A percentile compares a stretch with the other conserved stretches of the same genome.
Evolutionary conservation across 2,329 filamentous ascomycete species (phyloP).

Genomic region (Bipolaris sorokiniana): DNA sequence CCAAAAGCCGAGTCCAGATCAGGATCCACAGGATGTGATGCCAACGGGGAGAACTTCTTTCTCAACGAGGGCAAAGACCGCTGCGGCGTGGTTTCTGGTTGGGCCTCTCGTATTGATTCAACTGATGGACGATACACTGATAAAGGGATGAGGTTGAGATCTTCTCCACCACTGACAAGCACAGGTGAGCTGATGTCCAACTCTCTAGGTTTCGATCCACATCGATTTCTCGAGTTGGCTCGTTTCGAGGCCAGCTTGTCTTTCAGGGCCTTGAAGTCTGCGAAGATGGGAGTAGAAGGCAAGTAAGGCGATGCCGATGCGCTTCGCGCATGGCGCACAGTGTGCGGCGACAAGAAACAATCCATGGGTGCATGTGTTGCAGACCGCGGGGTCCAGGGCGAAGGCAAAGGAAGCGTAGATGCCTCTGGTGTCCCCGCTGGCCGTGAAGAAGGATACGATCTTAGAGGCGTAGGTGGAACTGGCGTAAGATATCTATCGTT

Average conservation of each 20-base stretch:
- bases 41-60: constrained; percentile 39
- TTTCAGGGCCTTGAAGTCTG: constrained; percentile 42
- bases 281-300: constrained; percentile 35
- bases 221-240: constrained; percentile 31
- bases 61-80: constrained; percentile 23
- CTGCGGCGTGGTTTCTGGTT: constrained; percentile 10
- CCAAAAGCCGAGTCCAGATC: constrained; percentile 22
- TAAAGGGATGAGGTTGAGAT: constrained; percentile 36
- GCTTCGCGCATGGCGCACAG: constrained; percentile 37
- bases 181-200: constrained; percentile 43
- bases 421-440: constrained; percentile 24
- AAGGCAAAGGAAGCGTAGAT: constrained; percentile 28
- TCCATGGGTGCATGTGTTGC: constrained; percentile 37
- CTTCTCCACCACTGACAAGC: constrained; percentile 41
- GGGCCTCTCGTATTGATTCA: constrained; percentile 20
- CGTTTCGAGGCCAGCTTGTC: constrained; percentile 40
- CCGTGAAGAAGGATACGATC: constrained; percentile 27
- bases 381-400: constrained; percentile 34
- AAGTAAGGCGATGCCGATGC: constrained; percentile 40
- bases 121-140: constrained; percentile 41
- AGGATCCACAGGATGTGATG: constrained; percentile 42
- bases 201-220: constrained; percentile 31
- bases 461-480: constrained; percentile 56
- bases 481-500: constrained; percentile 76
- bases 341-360: constrained; percentile 31